These are phyloP conservation scores for Phaeoacremonium minimum DNA, from an alignment of 2,329 filamentous ascomycete species.

Conservation along the genomic window DNA sequence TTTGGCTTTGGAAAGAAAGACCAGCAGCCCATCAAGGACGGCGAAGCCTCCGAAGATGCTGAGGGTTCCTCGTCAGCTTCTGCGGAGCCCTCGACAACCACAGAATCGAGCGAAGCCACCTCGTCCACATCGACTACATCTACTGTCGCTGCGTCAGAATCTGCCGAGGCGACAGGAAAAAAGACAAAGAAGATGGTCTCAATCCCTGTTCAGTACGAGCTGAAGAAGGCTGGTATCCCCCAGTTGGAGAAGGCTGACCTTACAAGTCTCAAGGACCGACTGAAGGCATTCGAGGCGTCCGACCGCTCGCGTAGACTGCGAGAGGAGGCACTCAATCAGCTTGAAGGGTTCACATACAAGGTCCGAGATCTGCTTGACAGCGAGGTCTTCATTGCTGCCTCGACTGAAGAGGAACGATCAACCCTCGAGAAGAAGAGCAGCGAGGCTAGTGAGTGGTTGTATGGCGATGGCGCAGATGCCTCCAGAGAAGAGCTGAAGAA, in stretches of 20 bases:
- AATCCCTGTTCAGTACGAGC: constrained; percentile 45
- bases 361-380: constrained; percentile 78
- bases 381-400: constrained; percentile 66
- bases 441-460: constrained; percentile 82
- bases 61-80: constrained; percentile 34
- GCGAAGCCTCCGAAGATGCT: constrained; percentile 40
- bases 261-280: constrained; percentile 58
- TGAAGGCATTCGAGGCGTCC: constrained; percentile 81
- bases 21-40: constrained; percentile 68
- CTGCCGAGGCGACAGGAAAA: constrained; percentile 48
- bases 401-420: constrained; percentile 64
- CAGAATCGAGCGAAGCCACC: constrained; percentile 31
- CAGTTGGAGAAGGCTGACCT: constrained; percentile 44
- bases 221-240: constrained; percentile 47
- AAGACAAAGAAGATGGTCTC: constrained; percentile 56
- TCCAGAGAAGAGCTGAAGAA: constrained; percentile 69
- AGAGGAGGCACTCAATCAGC: constrained; percentile 84
- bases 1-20: constrained; percentile 94
- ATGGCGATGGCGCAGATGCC: constrained; percentile 77
- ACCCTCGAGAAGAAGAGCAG: constrained; percentile 65
- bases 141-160: constrained; percentile 42
- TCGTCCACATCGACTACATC: constrained; percentile 21
- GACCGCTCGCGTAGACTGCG: constrained; percentile 72
- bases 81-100: constrained; percentile 35
- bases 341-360: constrained; percentile 92